Evolutionary conservation across 495 filamentous ascomycete species (phyloP), one percentile per base, ranked within the genome.

Genomic region (Lasiosphaeria ovina): DNA sequence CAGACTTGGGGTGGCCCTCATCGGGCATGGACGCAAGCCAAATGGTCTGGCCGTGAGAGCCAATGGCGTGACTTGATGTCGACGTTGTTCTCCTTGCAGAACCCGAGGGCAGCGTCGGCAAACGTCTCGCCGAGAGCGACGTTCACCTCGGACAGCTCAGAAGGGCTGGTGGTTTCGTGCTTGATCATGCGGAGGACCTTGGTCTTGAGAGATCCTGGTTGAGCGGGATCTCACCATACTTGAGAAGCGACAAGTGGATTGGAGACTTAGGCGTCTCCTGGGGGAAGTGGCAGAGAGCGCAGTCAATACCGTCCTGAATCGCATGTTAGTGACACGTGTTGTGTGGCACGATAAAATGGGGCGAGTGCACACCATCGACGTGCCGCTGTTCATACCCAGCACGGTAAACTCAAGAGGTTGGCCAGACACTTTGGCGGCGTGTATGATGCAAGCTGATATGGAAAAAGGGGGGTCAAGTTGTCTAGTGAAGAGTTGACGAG

Each of bases 21-120:
- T 76, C 72, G 1, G 81, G 81, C 79, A 84, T 83, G 48, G 74
- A 75, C 35, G 82, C 72, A 5, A 83, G 72, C 81, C 80, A 86
- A 49, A 86, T 84, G 3, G 83, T 85, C 61, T 85, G 82, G 10
- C 82, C 83, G 55, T 85, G 81, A 10, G 80, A 83, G 14, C 81
- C 83, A n/a, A 86, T 67, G 32, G 75, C 74, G 48, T 85, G 82
- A 52, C 54, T 75, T 71, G 48, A 82, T 69, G 40, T 79, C 72
- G 40, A 83, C 66, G 8, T 68, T 33, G 56, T 81, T 71, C 36
- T 80, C 73, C 31, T 72, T 67, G 58, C 75, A 78, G 69, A 70
- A 84, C 38, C 76, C 68, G 47, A 77, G 74, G 40, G 75, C 79
- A 7, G 81, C 78, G 2, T 73, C 67, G 10, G 79, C 77, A 59